Conservation (phyloP, 306 rosid species). For the Ziziphus jujuba region DNA sequence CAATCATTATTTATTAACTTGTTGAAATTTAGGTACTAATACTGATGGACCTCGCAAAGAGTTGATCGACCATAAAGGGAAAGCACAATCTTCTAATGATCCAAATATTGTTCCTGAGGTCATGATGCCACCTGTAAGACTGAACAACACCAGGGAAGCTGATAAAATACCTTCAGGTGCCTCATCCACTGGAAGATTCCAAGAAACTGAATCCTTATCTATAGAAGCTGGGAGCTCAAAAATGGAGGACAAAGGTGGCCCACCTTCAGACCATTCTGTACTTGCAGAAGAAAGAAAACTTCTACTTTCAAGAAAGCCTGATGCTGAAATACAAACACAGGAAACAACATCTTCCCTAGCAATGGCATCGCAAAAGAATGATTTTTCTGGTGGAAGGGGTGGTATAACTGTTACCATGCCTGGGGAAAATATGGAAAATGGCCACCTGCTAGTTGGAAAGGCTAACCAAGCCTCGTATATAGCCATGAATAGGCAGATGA, state of each 20-base stretch:
- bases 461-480: conserved; percentile 52
- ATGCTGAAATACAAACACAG: conserved; percentile 55
- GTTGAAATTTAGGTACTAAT: conserved; percentile 37
- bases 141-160: conserved; percentile 51
- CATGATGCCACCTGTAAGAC: conserved; percentile 63
- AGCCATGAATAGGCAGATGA: conserved; percentile 46
- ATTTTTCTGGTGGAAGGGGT: conserved; percentile 54
- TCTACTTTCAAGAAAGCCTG: conserved; percentile 44
- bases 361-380: conserved; percentile 46
- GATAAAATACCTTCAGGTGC: conserved; percentile 50
- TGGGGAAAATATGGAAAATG: conserved; percentile 54
- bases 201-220: conserved; percentile 55
- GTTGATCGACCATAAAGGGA: conserved; percentile 65
- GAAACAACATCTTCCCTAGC: conserved; percentile 55
- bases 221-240: conserved; percentile 63
- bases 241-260: conserved; percentile 52
- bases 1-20: conserved; percentile 22
- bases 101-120: conserved; percentile 51
- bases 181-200: conserved; percentile 53
- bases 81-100: conserved; percentile 64
- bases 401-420: conserved; percentile 47
- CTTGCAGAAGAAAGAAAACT: conserved; percentile 56
- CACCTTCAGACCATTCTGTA: conserved; percentile 41
- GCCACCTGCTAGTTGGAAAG: conserved; percentile 58
- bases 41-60: conserved; percentile 70